Evolutionary conservation across 192 early-diverging fungal species (phyloP), one percentile per base, ranked within the genome.

Genomic region (Coemansia sp.): DNA sequence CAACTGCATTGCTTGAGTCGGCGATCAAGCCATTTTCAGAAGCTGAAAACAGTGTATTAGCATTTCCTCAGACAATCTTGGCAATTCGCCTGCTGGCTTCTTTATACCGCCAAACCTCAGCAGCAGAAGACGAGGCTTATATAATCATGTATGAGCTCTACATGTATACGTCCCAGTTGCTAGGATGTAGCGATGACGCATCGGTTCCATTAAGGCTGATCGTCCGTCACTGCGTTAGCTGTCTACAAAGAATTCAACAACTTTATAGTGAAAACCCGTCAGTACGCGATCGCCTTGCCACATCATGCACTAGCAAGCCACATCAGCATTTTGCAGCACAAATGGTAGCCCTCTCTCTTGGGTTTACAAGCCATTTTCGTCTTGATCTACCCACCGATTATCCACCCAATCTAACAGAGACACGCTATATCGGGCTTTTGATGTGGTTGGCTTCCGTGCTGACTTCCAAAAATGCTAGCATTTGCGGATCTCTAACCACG

Each of bases 371-470:
- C 9, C 69, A 77, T 23, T 82, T 77, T 50, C 18, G 53, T 12
- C 21, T 42, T 6, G 62, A 74, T 15, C 68, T 68, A 0, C 23
- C 58, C 16, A 6, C 43, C 11, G 79, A 77, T 32, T 39, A 47
- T 45, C 26, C 69, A 2, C 42, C 58, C 5, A 53, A 16, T 7
- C 23, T 60, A 1, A 32, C 58, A 5, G 79, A 82, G 40, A 71
- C 66, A 2, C 41, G 45, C 23, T 74, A 73, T 53, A 65, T 74
- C 6, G 68, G 70, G 1, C 61, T 76, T 5, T 60, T 65, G 5
- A 45, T 65, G 2, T 82, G 79, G 79, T 56, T 82, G 32, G 79
- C 57, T 23, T 57, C 70, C 4, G 47, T 39, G 42, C 49, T 77
- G 39, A 52, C 54, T 11, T 53, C 56, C 21, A 47, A 6, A 15